Percentiles rank a stretch among this genome's conserved stretches.
Evolutionary conservation across 179 eudicot species (phyloP).

Genomic region (Spinacia oleracea): DNA sequence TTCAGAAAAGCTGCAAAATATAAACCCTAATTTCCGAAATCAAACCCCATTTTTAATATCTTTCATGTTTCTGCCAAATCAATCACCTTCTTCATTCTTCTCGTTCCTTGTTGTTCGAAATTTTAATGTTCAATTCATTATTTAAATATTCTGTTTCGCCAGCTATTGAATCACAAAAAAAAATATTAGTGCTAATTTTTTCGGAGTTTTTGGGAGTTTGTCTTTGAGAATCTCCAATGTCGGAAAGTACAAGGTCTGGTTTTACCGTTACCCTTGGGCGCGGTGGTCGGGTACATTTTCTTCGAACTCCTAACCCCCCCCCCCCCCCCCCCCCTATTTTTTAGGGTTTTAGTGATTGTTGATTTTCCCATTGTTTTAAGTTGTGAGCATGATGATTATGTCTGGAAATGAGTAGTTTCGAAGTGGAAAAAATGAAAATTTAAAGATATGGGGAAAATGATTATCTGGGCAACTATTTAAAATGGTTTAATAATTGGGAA

Average conservation of each 20-base stretch:
- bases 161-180: neutral
- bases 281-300: conserved; percentile 60
- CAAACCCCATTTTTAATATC: neutral
- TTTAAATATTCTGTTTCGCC: neutral
- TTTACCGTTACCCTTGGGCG: conserved; percentile 74
- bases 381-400: neutral
- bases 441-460: neutral
- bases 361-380: neutral
- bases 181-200: neutral
- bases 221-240: conserved; percentile 35
- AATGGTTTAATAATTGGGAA: neutral
- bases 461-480: neutral
- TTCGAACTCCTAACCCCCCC: neutral
- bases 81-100: neutral
- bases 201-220: neutral
- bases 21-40: conserved; percentile 10
- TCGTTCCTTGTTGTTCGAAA: neutral
- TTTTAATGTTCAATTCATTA: neutral
- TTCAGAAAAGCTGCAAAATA: neutral
- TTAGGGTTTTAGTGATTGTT: conserved; percentile 20
- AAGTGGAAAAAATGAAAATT: neutral
- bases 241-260: conserved; percentile 56
- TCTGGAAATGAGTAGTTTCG: neutral
- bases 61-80: neutral
- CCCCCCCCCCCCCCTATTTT: too few species aligned